A percentile compares a stretch with the other conserved stretches of the same genome.
Conservation (phyloP, 164 flowering plant species). For the Buxus sempervirens region DNA sequence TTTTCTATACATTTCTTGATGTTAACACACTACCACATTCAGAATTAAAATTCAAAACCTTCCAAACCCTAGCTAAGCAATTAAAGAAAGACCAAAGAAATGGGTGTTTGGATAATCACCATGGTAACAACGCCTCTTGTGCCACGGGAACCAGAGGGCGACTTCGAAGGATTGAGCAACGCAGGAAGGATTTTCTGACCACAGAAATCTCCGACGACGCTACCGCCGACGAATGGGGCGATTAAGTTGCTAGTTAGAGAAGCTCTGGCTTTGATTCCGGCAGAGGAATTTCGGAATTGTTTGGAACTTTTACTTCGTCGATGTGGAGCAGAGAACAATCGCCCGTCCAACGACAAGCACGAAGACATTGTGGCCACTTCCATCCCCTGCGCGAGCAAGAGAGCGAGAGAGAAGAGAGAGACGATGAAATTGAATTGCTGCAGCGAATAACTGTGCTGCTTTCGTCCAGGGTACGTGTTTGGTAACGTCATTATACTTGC, state of each 20-base stretch:
- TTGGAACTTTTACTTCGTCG: slow-evolving; percentile 12
- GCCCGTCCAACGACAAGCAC: slow-evolving; percentile 30
- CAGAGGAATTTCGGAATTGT: slow-evolving; percentile 15
- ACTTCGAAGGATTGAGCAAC: slow-evolving; percentile 30
- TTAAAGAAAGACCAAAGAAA: neutral
- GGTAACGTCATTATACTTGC: no score
- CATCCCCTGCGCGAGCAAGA: slow-evolving; percentile 24
- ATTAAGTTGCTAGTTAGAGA: slow-evolving; percentile 42
- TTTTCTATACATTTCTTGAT: neutral
- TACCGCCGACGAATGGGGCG: slow-evolving; percentile 48
- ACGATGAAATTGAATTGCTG: no score
- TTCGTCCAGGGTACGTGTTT: no score
- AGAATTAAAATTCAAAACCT: neutral
- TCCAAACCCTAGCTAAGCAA: slow-evolving; percentile 5
- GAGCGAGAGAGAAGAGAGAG: slow-evolving; percentile 11
- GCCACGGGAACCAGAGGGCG: slow-evolving; percentile 35
- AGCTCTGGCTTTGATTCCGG: slow-evolving; percentile 18
- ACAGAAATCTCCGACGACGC: slow-evolving; percentile 45
- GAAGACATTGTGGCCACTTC: slow-evolving; percentile 48
- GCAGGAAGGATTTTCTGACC: slow-evolving; percentile 55
- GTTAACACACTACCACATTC: neutral
- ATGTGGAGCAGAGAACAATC: slow-evolving; percentile 16
- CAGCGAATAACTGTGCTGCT: no score
- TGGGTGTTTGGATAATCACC: slow-evolving; percentile 30
- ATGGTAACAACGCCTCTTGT: slow-evolving; percentile 76